Base-by-base conservation (phyloP, 192 early-diverging fungal species). In the Rhizophagus sp. region DNA sequence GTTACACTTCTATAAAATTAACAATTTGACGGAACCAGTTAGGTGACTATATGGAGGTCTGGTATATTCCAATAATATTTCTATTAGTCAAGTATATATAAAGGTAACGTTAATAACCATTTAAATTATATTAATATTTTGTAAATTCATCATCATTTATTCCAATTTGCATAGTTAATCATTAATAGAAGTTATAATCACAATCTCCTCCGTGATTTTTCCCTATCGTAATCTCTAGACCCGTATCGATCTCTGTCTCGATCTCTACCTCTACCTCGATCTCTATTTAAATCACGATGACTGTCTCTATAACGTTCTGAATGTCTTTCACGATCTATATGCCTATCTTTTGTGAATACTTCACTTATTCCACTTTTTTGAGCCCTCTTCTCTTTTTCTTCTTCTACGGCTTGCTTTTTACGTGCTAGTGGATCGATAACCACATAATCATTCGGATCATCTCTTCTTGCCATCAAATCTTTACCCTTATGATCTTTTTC, bases 401-500 rank as follows among this genome's bases (percentile, higher is more conserved):
- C 19, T 83, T 82, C 79, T 66, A 24, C 15, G 13, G 79, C 78
- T 50, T 86, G 78, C 64, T 86, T 68, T 39, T 86, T 83, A 1
- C 83, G 62, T 1, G 61, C 85, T 65, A 84, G 71, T 7, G 93
- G 92, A 81, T 94, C 93, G 79, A 93, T 91, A 36, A 93, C 92
- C 4, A 91, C 83, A 81, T 90, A 93, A 74, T 92, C 93, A 71
- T 93, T 87, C 0, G 88, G 86, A 17, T 84, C 89, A 74, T 84
- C 90, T 61, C 83, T 85, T 76, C 84, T 86, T 67, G 84, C 84
- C 78, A 85, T 85, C 27, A 88, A 70, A 73, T 91, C 90, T 44
- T 88, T 89, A 44, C 88, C 90, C 49, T 87, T 88, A 33, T 85
- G 79, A 82, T 95, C 92, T 76, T 93, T 94, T 80, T 86, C 87